Base-by-base conservation (phyloP, 495 filamentous ascomycete genomes). In the Trichocladium antarcticum region DNA sequence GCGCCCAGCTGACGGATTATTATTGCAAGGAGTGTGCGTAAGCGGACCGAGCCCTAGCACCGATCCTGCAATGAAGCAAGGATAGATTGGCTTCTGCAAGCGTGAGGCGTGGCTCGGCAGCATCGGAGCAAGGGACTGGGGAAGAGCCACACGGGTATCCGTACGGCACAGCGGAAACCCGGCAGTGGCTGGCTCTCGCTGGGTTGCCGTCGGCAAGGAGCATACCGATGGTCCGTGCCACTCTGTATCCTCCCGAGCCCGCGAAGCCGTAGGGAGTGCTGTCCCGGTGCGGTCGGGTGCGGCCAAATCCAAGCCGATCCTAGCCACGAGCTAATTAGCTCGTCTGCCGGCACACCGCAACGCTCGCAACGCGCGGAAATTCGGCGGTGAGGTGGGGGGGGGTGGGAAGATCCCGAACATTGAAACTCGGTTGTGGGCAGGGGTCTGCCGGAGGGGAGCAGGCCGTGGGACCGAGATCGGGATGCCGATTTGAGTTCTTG, bases 361-460 rank as follows among this genome's bases (percentile, higher is more conserved):
- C 14, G 31, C 16, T 12, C 14, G 15, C n/a, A 3, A 3, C 3
- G 27, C 24, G 5, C 12, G 14, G 32, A 10, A 17, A 17, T 39
- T 22, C 36, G 12, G 35, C 20, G 47, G 38, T 28, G 38, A 42
- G 27, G 4, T 17, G 22, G 29, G 24, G 3, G 24, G 4, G 12
- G 22, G 29, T 3, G 3, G 24, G 8, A 24, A 9, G 12, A 21
- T 35, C 46, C 28, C 22, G 1, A 8, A 11, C 34, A 29, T 9
- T 16, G 12, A 35, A 12, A 22, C 19, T 9, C 16, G 16, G 6
- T 11, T 27, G 19, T 24, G 32, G 21, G 27, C 32, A 37, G 12
- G 41, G 41, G 76, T 77, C 12, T 38, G 21, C 24, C 16, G 49
- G 15, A 29, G n/a, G n/a, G n/a, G n/a, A n/a, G n/a, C n/a, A n/a